A percentile compares a stretch with the other conserved stretches of the same genome.
phyloP scores from a whole-genome alignment of 495 filamentous ascomycete genomes.

The Podospora appendiculata region DNA sequence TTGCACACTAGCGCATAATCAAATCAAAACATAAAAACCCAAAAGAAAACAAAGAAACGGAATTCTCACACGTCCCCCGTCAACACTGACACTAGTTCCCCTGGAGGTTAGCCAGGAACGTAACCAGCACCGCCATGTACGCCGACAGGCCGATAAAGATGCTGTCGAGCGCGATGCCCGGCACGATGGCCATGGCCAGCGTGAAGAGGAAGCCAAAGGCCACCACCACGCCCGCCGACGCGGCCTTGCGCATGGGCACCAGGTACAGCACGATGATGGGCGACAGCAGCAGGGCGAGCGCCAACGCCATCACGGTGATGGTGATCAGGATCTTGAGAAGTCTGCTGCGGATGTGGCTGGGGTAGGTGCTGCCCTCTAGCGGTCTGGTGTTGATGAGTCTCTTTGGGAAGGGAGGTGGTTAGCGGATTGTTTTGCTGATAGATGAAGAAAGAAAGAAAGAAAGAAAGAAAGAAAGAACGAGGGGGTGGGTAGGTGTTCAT shows the following conservation, averaged over 20 bases:
- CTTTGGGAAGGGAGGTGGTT: neutral
- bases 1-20: too few species aligned
- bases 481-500: too few species aligned
- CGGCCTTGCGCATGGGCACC: neutral
- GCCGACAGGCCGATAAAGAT: conserved; percentile 4
- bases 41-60: neutral
- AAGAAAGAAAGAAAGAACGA: too few species aligned
- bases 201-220: neutral
- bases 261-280: conserved; percentile 4
- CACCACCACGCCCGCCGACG: neutral
- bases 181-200: neutral
- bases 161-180: conserved; percentile 4
- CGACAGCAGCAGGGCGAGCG: neutral
- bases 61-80: neutral
- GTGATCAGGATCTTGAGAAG: conserved; percentile 1
- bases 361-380: neutral
- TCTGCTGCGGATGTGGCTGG: neutral
- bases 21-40: neutral
- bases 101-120: conserved; percentile 7
- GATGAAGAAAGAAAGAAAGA: too few species aligned
- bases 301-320: neutral
- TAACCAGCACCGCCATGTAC: conserved; percentile 9
- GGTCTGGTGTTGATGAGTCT: neutral
- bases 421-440: too few species aligned
- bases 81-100: neutral